Percentiles rank a stretch among this genome's conserved stretches.
Conservation (phyloP, 495 filamentous ascomycete genomes). For the Aspergillus cristatus region DNA sequence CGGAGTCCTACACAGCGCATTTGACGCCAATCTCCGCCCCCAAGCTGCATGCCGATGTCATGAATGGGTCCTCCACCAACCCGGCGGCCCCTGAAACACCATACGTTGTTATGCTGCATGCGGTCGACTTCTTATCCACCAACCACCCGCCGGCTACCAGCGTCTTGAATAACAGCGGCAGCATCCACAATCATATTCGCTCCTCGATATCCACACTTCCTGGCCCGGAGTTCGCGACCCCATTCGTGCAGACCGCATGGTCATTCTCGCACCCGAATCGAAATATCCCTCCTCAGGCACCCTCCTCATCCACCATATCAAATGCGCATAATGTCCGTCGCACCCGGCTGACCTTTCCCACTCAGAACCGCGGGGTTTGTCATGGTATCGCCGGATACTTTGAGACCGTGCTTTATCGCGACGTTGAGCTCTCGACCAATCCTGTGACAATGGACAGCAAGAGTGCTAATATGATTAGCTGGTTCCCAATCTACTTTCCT, state of each 20-base stretch:
- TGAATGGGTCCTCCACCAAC: conserved; percentile 49
- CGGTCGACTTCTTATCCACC: conserved; percentile 67
- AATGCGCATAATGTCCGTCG: conserved; percentile 86
- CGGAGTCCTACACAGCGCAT: conserved; percentile 83
- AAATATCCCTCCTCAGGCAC: conserved; percentile 28
- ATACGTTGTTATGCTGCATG: conserved; percentile 89
- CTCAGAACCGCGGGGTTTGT: conserved; percentile 65
- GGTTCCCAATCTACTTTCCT: conserved; percentile 98
- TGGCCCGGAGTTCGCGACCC: conserved; percentile 22
- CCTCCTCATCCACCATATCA: conserved; percentile 28
- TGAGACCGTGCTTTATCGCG: conserved; percentile 78
- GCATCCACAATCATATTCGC: conserved; percentile 12
- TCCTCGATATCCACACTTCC: conserved; percentile 23
- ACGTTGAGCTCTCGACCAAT: conserved; percentile 82
- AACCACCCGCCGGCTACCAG: conserved; percentile 15
- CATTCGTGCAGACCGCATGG: conserved; percentile 38
- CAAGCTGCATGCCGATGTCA: conserved; percentile 72
- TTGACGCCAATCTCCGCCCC: conserved; percentile 87
- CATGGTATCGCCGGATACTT: conserved; percentile 95
- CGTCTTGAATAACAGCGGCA: conserved; percentile 7
- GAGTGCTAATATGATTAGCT: conserved; percentile 94
- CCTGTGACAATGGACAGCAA: conserved; percentile 87
- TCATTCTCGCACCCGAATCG: conserved; percentile 40
- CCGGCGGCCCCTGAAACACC: conserved; percentile 67
- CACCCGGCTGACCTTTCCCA: conserved; percentile 63